These are phyloP conservation scores for Mortierella sp. DNA, from an alignment of 371 early-diverging fungal species.

Conservation along the genomic window DNA sequence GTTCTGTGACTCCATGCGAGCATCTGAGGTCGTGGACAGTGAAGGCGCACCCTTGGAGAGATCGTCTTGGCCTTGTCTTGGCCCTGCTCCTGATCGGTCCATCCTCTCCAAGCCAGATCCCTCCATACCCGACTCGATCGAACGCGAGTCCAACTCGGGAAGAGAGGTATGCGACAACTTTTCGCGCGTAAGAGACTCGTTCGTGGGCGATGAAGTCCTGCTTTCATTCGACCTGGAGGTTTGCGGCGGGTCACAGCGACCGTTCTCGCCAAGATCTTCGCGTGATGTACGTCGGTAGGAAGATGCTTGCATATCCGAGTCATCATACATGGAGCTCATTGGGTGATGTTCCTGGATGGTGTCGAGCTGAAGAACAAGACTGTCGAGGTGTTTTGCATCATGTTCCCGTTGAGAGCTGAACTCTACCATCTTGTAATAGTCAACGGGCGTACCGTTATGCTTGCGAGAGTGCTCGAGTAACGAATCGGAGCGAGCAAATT, in stretches of 20 bases:
- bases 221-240: background rate
- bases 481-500: conserved; percentile 49
- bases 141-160: background rate
- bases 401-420: conserved; percentile 37
- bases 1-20: background rate
- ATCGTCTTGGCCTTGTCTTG: too few species aligned
- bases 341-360: conserved; percentile 35
- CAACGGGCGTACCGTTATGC: conserved; percentile 37
- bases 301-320: background rate
- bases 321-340: background rate
- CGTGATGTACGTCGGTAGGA: background rate
- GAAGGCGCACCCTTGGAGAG: too few species aligned
- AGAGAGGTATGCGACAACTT: background rate
- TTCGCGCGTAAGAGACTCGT: background rate
- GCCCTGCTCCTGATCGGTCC: too few species aligned
- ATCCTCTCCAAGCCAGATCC: too few species aligned
- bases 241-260: background rate
- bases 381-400: conserved; percentile 35
- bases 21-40: background rate
- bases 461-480: conserved; percentile 38
- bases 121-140: too few species aligned
- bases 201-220: background rate
- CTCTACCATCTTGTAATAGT: conserved; percentile 32
- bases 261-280: background rate
- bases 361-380: conserved; percentile 31